Base-by-base conservation (phyloP, 768 basidiomycete species). In the Saitozyma podzolica region DNA sequence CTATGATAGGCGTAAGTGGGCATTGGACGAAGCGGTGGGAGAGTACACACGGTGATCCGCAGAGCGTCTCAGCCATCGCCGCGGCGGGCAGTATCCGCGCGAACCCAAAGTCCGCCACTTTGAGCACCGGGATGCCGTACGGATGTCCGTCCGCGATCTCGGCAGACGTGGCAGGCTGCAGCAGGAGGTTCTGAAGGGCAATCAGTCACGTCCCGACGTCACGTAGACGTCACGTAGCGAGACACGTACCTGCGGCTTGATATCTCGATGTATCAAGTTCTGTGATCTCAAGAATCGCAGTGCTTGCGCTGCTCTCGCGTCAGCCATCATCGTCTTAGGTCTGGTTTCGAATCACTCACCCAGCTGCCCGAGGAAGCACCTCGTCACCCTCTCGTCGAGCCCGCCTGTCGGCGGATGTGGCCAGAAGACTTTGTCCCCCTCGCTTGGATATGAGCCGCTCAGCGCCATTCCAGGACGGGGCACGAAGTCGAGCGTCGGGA, bases 21-120 rank as follows among this genome's bases (percentile, higher is more conserved):
- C 49, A 40, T 39, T 41, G 17, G 14, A 29, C 52, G 6, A 29
- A 16, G 13, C 11, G 9, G 50, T 54, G 8, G 16, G 60, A 9
- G 19, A 19, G 10, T 41, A 85, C 91, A 80, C 76, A 94, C 88
- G 95, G 96, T 11, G 93, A 96, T 3, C 96, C 95, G 77, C 96
- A 99, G 1, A 99, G 83, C 6, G 96, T 99, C 80, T 98, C 96
- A 16, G 95, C 96, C 86, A 98, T 86, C 85, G 92, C 89, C 8
- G 91, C 87, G 41, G 88, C 90, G 0, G 94, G 93, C 1, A 99
- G 82, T 19, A 88, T 90, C 16, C 96, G 86, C 0, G 96, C 96
- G 73, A 99, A 99, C 0, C 96, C 96, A 77, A 99, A 99, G 80
- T 98, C 96, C 14, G 96, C 96, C 0, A 98, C 88, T 80, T 98